These are phyloP conservation scores for Amphirosellinia nigrospora DNA, from an alignment of 495 filamentous ascomycete genomes.

Conservation along the genomic window DNA sequence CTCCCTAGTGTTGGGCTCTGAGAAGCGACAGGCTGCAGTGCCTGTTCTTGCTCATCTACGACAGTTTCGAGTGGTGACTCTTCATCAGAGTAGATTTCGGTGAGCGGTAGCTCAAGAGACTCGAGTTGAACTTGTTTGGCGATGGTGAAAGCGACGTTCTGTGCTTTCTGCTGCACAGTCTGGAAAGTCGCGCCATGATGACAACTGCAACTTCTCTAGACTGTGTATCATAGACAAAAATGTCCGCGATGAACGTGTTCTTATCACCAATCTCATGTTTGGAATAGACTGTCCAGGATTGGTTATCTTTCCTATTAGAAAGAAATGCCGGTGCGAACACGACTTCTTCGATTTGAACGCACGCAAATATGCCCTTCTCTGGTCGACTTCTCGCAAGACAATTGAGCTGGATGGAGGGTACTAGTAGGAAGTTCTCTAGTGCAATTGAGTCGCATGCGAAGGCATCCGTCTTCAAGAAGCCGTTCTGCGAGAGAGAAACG, in stretches of 20 bases:
- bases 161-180: not conserved
- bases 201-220: slow-evolving; percentile 31
- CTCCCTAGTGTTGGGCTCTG: not conserved
- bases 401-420: not conserved
- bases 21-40: slow-evolving; percentile 34
- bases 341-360: not conserved
- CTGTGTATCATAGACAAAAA: slow-evolving; percentile 42
- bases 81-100: slow-evolving; percentile 8
- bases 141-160: not conserved
- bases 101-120: not conserved
- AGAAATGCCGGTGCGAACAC: slow-evolving; percentile 19
- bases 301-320: not conserved
- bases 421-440: not conserved
- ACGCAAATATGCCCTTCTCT: not conserved
- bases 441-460: not conserved
- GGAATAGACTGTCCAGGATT: slow-evolving; percentile 34
- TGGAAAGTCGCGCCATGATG: slow-evolving; percentile 40
- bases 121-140: not conserved
- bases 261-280: slow-evolving; percentile 29
- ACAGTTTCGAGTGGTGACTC: slow-evolving; percentile 6
- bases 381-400: not conserved
- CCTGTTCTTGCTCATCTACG: slow-evolving; percentile 14
- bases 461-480: not conserved
- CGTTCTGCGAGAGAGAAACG: slow-evolving; percentile 18
- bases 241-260: slow-evolving; percentile 40